Conservation (phyloP, 345 rosid species). For the Citrus hindsii region DNA sequence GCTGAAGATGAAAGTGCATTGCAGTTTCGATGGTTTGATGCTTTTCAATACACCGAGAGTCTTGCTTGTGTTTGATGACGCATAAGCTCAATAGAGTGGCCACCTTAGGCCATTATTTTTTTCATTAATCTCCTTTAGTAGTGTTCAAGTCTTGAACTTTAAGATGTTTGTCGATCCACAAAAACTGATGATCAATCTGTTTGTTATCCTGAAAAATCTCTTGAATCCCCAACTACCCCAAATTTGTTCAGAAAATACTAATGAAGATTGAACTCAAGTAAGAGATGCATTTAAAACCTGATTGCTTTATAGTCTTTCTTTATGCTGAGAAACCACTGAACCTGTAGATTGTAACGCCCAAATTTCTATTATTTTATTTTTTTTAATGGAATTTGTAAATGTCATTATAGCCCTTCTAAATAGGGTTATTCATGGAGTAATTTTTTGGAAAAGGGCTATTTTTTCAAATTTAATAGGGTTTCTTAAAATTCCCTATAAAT, state of each 20-base stretch:
- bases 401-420: no score
- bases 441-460: no score
- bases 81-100: neutral
- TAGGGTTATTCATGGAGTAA: no score
- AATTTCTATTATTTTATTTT: no score
- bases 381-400: no score
- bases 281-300: neutral
- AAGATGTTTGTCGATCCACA: neutral
- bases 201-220: neutral
- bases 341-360: neutral
- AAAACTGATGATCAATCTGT: neutral
- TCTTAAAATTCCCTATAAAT: no score
- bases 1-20: neutral
- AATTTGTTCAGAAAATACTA: neutral
- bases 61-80: conserved; percentile 15
- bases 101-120: neutral
- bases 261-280: neutral
- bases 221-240: neutral
- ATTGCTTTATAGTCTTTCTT: neutral
- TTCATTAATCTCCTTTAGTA: neutral
- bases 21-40: neutral
- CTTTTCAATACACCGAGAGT: conserved; percentile 18
- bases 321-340: neutral
- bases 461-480: no score
- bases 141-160: neutral